Evolutionary conservation across 495 filamentous ascomycete genomes (phyloP), one percentile per base, ranked within the genome.

Genomic region (Friedmanniomyces endolithicus): DNA sequence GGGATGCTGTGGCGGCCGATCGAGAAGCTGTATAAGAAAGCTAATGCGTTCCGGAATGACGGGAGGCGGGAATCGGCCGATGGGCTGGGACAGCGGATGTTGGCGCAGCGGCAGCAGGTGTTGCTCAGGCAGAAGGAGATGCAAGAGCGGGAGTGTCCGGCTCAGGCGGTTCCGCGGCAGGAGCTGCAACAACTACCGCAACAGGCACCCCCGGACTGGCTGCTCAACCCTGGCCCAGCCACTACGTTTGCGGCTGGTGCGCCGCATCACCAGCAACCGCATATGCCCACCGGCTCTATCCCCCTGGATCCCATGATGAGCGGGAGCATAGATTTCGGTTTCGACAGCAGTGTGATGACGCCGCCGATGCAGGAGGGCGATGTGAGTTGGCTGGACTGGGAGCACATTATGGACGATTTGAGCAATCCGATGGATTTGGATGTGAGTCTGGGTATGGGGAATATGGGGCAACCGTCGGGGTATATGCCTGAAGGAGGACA

Each of bases 1-100:
- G 60, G 60, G 48, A 59, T 59, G 60, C 57, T 63, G 22, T 63
- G 60, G 60, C 24, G 52, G 16, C 60, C 60, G 25, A 59, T 63
- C 27, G 53, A 59, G 48, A 63, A 60, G 39, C 35, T 63, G 23
- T 56, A 59, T 35, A 54, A 57, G 23, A 59, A 54, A 33, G 59
- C 59, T 2, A 39, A n/a, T 9, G 49, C 59, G 3, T 62, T 58
- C 46, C 41, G 59, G 8, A 44, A 57, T 20, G 47, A 58, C 19
- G 54, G 52, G 7, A 24, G 52, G n/a, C 11, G 51, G 16, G 25
- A 50, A 14, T 49, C 51, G 22, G 31, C 48, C 2, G n/a, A 50
- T 23, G 14, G 4, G 48, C 11, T 20, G 19, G 31, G n/a, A 33
- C 24, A 50, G 31, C 48, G 25, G 24, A 22, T 33, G 24, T 20